Percentiles rank a stretch among this genome's conserved stretches.
Evolutionary conservation across 169 alveolate genomes (phyloP).

Genomic region (Eimeria praecox): DNA sequence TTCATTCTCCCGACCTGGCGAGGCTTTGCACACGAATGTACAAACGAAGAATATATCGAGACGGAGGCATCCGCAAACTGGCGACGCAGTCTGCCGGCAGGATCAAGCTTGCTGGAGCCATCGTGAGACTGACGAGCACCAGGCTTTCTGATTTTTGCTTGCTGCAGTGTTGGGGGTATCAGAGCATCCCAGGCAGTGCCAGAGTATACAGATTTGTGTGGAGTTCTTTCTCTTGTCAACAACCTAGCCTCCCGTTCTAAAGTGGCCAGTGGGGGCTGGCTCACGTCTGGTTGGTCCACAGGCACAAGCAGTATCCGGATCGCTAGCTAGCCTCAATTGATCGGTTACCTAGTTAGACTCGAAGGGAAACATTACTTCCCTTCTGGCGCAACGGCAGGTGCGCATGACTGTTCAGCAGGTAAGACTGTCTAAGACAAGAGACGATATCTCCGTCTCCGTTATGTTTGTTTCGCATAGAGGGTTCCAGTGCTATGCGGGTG

Average conservation of each 20-base stretch:
- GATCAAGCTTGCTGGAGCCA: background rate
- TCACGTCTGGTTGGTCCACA: background rate
- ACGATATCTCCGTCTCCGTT: background rate
- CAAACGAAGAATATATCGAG: background rate
- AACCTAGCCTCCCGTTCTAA: background rate
- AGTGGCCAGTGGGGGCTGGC: background rate
- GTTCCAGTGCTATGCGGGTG: background rate
- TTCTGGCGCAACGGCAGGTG: background rate
- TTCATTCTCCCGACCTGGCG: background rate
- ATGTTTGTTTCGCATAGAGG: background rate
- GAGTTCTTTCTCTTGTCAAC: background rate
- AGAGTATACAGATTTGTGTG: background rate
- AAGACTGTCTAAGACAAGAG: background rate
- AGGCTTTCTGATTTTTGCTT: background rate
- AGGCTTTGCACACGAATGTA: too few relatives aligned
- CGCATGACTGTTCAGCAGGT: background rate
- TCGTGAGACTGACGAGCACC: background rate
- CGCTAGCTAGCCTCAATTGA: background rate
- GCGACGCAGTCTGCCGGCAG: background rate
- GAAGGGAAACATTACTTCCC: background rate
- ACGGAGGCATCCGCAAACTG: background rate
- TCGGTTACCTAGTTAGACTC: background rate
- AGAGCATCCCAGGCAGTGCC: background rate
- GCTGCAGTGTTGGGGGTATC: background rate
- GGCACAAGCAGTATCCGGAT: background rate